Percentiles rank a stretch among this genome's conserved stretches.
Evolutionary conservation across 208 protist genomes (phyloP).

Genomic region (Angomonas ambiguus): DNA sequence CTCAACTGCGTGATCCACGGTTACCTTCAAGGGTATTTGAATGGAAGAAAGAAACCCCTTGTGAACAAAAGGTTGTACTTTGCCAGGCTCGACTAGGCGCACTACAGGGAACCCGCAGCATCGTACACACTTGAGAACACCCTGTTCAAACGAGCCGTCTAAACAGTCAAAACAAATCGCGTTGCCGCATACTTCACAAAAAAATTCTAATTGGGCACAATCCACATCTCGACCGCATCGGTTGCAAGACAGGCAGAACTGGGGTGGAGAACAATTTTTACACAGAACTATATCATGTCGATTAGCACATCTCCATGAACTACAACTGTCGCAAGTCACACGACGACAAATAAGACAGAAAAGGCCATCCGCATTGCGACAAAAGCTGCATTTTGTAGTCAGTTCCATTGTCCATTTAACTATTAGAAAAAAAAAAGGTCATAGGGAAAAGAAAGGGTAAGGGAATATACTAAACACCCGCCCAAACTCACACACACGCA

Average conservation of each 20-base stretch:
- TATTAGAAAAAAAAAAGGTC: background rate
- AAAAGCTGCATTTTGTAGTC: background rate
- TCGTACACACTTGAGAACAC: slow-evolving; percentile 52
- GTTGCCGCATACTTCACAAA: slow-evolving; percentile 56
- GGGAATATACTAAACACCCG: background rate
- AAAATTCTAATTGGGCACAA: slow-evolving; percentile 26
- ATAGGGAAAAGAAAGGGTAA: background rate
- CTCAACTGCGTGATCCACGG: background rate
- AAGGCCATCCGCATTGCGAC: background rate
- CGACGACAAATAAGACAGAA: slow-evolving; percentile 45
- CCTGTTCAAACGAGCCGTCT: slow-evolving; percentile 54
- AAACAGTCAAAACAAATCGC: slow-evolving; percentile 61
- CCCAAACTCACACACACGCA: too few species aligned
- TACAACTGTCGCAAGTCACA: slow-evolving; percentile 37
- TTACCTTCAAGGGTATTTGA: slow-evolving; percentile 13
- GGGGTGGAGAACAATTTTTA: slow-evolving; percentile 23
- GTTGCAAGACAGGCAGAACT: slow-evolving; percentile 36
- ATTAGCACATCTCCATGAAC: slow-evolving; percentile 22
- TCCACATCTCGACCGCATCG: slow-evolving; percentile 32
- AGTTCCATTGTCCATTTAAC: too few species aligned
- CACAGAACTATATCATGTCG: slow-evolving; percentile 41
- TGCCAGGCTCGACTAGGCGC: slow-evolving; percentile 14
- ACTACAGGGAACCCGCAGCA: slow-evolving; percentile 55
- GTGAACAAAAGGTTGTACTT: slow-evolving; percentile 17
- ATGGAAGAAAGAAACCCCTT: slow-evolving; percentile 15